These are phyloP conservation scores for Pseudocercospora eumusae DNA, from an alignment of 2,329 filamentous ascomycete species.

Conservation along the genomic window DNA sequence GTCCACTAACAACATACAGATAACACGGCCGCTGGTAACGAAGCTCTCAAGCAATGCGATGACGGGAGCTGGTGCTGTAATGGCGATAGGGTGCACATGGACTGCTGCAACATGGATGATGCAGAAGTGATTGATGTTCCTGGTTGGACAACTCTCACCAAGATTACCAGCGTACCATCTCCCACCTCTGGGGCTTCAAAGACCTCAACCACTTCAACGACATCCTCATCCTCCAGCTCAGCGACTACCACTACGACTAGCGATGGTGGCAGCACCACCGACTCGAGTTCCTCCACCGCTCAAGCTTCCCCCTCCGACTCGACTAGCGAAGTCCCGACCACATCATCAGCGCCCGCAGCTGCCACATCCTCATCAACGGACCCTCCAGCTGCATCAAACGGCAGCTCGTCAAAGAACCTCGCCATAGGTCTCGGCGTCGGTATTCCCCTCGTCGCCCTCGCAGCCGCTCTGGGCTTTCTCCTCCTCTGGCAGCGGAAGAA, in stretches of 20 bases:
- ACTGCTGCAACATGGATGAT: slow-evolving; percentile 26
- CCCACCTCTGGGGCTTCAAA: slow-evolving; percentile 15
- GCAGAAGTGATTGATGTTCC: slow-evolving; percentile 27
- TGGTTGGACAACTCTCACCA: slow-evolving; percentile 20
- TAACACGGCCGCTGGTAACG: slow-evolving; percentile 33
- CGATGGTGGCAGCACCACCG: background rate
- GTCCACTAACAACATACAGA: slow-evolving; percentile 17
- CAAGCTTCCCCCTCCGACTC: slow-evolving; percentile 13
- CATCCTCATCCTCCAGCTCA: background rate
- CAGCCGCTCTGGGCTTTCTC: background rate
- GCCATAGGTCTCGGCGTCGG: slow-evolving; percentile 18
- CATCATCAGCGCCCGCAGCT: slow-evolving; percentile 11
- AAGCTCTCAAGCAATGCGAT: slow-evolving; percentile 37
- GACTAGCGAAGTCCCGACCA: slow-evolving; percentile 4
- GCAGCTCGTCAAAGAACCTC: slow-evolving; percentile 13
- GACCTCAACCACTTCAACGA: background rate
- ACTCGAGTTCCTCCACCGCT: background rate
- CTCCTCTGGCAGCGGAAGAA: slow-evolving; percentile 18
- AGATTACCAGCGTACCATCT: slow-evolving; percentile 24
- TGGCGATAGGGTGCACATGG: slow-evolving; percentile 24
- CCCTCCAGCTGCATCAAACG: background rate
- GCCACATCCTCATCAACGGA: background rate
- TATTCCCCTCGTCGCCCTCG: slow-evolving; percentile 11
- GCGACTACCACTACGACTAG: background rate
- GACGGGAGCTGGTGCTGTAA: slow-evolving; percentile 40